Percentiles rank a stretch among this genome's conserved stretches.
Evolutionary conservation across 1,284 basidiomycete genomes (phyloP).

Genomic region (Cutaneotrichosporon cavernicola): DNA sequence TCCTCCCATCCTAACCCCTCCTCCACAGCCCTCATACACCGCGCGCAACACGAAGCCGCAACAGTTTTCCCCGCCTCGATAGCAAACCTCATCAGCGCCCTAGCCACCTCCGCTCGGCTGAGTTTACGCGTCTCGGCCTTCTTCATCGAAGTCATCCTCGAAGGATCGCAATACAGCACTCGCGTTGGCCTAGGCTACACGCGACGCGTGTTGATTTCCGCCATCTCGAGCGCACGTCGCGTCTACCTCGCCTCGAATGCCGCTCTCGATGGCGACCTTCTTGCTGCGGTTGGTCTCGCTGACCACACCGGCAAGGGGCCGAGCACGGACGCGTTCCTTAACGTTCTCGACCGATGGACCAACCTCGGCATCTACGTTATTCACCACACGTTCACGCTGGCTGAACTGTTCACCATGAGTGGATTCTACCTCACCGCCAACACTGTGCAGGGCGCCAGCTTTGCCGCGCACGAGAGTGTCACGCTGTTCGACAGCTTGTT

Average conservation of each 20-base stretch:
- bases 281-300: constrained; percentile 9
- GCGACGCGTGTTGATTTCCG: constrained; percentile 50
- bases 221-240: constrained; percentile 51
- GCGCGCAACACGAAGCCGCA: constrained; percentile 11
- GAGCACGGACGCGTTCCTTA: constrained; percentile 47
- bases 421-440: constrained; percentile 55
- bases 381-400: constrained; percentile 57
- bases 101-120: constrained; percentile 50
- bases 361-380: constrained; percentile 58
- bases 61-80: constrained; percentile 52
- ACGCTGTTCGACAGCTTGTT: constrained; percentile 57
- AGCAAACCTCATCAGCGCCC: constrained; percentile 51
- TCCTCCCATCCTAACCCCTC: no score
- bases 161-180: constrained; percentile 43
- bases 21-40: not conserved
- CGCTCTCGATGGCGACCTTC: constrained; percentile 30
- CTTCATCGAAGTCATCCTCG: constrained; percentile 54
- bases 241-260: constrained; percentile 47
- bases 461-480: constrained; percentile 57
- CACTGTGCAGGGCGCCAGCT: constrained; percentile 46
- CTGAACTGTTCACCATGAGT: constrained; percentile 58
- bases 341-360: constrained; percentile 57
- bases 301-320: constrained; percentile 10
- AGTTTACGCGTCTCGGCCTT: constrained; percentile 50
- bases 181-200: constrained; percentile 49